These are phyloP conservation scores for Hypoxylon sp. DNA, from an alignment of 2,329 filamentous ascomycete species.

Conservation along the genomic window DNA sequence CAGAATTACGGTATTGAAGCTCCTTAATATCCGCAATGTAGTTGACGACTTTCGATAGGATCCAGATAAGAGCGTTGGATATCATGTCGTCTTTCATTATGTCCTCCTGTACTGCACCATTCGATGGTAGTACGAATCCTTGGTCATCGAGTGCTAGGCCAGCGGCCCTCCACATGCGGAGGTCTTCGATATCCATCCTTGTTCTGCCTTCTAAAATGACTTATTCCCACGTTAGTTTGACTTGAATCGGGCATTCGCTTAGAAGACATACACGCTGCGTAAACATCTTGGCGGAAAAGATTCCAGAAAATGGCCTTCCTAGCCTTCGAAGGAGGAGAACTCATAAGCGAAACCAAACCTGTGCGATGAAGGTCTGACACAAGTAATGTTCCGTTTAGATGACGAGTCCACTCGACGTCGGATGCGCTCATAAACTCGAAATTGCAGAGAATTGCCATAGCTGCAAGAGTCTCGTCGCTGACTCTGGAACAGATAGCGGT, in stretches of 20 bases:
- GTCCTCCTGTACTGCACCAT: not conserved
- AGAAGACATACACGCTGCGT: slow-evolving; percentile 1
- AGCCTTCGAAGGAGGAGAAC: not conserved
- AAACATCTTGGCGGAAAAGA: slow-evolving; percentile 2
- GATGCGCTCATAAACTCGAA: slow-evolving; percentile 3
- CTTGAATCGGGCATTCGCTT: not conserved
- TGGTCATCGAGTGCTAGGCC: slow-evolving; percentile 1
- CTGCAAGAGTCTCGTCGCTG: slow-evolving; percentile 4
- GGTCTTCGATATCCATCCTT: slow-evolving; percentile 3
- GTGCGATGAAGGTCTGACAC: slow-evolving; percentile 1
- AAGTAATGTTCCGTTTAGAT: slow-evolving; percentile 1
- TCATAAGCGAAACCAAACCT: not conserved
- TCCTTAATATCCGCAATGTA: slow-evolving; percentile 3
- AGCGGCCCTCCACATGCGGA: slow-evolving; percentile 1
- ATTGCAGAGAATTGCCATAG: slow-evolving; percentile 2
- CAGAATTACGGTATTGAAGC: not conserved
- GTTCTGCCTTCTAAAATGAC: slow-evolving; percentile 1
- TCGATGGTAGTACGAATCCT: not conserved
- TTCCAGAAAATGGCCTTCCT: slow-evolving; percentile 4
- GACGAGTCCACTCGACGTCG: slow-evolving; percentile 2
- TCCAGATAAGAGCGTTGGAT: slow-evolving; percentile 6
- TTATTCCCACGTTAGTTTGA: not conserved
- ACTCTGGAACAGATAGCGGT: not conserved
- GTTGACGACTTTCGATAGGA: slow-evolving; percentile 1
- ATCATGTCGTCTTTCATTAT: slow-evolving; percentile 2